Base-by-base conservation (phyloP, 192 early-diverging fungal genomes). In the Podila epicladia region DNA sequence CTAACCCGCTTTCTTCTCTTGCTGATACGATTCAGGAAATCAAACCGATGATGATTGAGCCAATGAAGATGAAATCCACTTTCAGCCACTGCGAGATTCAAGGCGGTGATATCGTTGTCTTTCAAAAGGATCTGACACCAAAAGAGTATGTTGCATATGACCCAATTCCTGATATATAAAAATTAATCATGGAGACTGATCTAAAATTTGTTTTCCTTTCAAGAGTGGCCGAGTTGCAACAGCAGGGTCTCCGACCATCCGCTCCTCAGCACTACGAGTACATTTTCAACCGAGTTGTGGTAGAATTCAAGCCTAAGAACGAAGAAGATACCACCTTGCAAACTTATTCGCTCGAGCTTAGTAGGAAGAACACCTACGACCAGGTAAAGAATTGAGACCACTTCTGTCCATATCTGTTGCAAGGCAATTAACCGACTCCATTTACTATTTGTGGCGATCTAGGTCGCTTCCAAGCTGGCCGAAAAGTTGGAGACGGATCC, bases 91-190 rank as follows among this genome's bases (percentile, higher is more conserved):
- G 93, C 17, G 98, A 99, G 76, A 90, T 99, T 58, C 92, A 95
- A 76, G 93, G 93, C 64, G 98, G 98, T 35, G 98, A 99, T 75
- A 98, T 99, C 64, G 89, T 99, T 64, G 92, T 89, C 70, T 91
- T 93, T 82, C 95, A 97, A 82, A 82, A 82, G 24, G 83, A 83
- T 26, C 69, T 91, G 26, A 86, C 82, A 22, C 82, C 73, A 33
- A 82, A 85, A 69, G 83, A 89, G 83, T 88, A 79, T 19, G 75
- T 75, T 57, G 72, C 50, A 31, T 48, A 24, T 55, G 11, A 33
- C 4, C 59, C 28, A 61, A 11, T 55, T 55, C 20, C n/a, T 55
- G 20, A 9, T 6, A 24, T 4, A 55, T 24, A n/a, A 55, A 24
- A 0, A 24, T 55, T 20, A 7, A 6, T 31, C 13, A 1, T 29